Percentiles rank a stretch among this genome's conserved stretches.
These are phyloP conservation scores for Acacia crassicarpa DNA, from an alignment of 306 rosid species.

Conservation along the genomic window DNA sequence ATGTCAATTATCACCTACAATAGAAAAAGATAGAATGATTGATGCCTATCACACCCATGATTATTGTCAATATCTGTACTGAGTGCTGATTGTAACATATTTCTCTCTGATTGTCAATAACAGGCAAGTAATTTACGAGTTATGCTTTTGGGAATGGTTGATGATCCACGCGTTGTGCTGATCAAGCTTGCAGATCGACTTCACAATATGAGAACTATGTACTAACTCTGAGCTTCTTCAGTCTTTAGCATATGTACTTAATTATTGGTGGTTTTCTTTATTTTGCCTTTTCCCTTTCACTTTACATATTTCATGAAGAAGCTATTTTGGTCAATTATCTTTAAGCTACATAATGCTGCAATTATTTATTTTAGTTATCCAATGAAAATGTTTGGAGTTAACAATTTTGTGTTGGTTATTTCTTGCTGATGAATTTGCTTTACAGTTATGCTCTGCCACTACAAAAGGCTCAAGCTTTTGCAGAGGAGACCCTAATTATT, in stretches of 20 bases:
- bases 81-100: conserved; percentile 15
- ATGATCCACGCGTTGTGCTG: conserved; percentile 97
- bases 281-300: conserved; percentile 23
- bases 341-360: background rate
- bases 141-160: conserved; percentile 99
- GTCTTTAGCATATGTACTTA: background rate
- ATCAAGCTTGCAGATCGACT: conserved; percentile 99
- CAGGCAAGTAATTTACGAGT: conserved; percentile 89
- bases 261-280: conserved; percentile 21
- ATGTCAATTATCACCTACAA: conserved; percentile 19
- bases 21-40: background rate
- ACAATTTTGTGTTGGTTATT: conserved; percentile 14
- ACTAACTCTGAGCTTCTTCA: conserved; percentile 39
- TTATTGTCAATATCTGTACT: conserved; percentile 19
- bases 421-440: conserved; percentile 31
- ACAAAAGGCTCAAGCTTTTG: conserved; percentile 93
- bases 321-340: conserved; percentile 18
- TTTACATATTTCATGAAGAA: conserved; percentile 11
- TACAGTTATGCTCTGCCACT: conserved; percentile 78
- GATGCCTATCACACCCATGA: background rate
- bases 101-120: conserved; percentile 19
- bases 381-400: conserved; percentile 7
- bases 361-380: conserved; percentile 27
- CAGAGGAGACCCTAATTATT: conserved; percentile 87
- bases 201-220: conserved; percentile 99